Evolutionary conservation across 1,139 yeast genomes (phyloP).

Genomic region (Diutina siamensis): DNA sequence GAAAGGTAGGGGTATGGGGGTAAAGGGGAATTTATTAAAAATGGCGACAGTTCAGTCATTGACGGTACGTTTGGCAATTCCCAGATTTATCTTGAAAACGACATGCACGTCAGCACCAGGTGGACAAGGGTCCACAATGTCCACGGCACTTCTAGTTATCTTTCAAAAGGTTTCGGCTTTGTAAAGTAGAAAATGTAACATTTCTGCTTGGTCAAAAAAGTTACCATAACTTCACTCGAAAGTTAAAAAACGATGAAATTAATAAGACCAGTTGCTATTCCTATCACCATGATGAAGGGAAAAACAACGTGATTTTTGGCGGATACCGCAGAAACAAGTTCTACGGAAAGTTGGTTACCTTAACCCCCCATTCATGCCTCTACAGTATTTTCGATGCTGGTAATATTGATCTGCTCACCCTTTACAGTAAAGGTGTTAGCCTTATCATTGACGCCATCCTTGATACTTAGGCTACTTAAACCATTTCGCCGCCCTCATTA

Average conservation of each 20-base stretch:
- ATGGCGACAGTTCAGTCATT: slow-evolving; percentile 7
- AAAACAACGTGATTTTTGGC: neutral
- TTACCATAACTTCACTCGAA: neutral
- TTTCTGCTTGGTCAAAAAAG: too few relatives aligned
- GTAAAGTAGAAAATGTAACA: neutral
- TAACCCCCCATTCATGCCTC: too few relatives aligned
- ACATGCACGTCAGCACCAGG: slow-evolving; percentile 7
- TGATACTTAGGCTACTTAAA: neutral
- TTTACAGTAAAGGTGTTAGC: neutral
- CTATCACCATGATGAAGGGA: neutral
- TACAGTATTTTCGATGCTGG: neutral
- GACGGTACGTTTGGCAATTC: slow-evolving; percentile 8
- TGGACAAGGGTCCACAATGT: slow-evolving; percentile 7
- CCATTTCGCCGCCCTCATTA: neutral
- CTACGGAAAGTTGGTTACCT: neutral
- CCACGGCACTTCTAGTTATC: neutral
- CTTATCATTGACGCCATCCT: neutral
- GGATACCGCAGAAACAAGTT: neutral
- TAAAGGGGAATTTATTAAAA: slow-evolving; percentile 6
- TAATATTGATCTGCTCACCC: neutral
- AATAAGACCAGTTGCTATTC: neutral
- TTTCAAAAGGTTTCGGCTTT: slow-evolving; percentile 8
- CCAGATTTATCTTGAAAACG: slow-evolving; percentile 5
- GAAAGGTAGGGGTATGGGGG: too few relatives aligned
- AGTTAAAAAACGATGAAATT: neutral